A percentile compares a stretch with the other conserved stretches of the same genome.
phyloP scores from a whole-genome alignment of 176 grass and related monocot genomes.

The Triticum aestivum region DNA sequence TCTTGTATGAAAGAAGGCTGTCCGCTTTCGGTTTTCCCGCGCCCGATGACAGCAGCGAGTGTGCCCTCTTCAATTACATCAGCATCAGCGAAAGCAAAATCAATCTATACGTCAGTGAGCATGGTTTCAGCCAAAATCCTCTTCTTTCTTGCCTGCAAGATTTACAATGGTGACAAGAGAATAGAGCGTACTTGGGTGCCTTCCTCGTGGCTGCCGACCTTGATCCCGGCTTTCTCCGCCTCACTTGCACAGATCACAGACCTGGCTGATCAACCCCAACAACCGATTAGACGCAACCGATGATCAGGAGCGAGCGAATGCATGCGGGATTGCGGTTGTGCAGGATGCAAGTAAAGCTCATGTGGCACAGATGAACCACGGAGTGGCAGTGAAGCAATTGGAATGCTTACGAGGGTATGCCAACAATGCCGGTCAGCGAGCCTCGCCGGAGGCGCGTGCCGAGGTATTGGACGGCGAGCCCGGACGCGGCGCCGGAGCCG shows the following conservation, averaged over 20 bases:
- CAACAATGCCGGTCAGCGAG: constrained; percentile 48
- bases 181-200: constrained; percentile 42
- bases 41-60: constrained; percentile 64
- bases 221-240: constrained; percentile 71
- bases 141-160: not conserved
- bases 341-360: not conserved
- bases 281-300: constrained; percentile 17
- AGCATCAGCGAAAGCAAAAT: constrained; percentile 93
- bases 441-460: constrained; percentile 61
- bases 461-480: constrained; percentile 68
- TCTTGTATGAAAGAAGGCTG: constrained; percentile 71
- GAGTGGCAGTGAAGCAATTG: not conserved
- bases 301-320: not conserved
- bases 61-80: constrained; percentile 77
- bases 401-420: constrained; percentile 71
- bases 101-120: constrained; percentile 57
- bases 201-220: constrained; percentile 46
- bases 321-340: not conserved
- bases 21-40: constrained; percentile 53
- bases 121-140: constrained; percentile 25
- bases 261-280: constrained; percentile 55
- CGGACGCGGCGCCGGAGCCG: constrained; percentile 71
- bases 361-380: not conserved
- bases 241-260: constrained; percentile 71
- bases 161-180: not conserved